Percentiles rank a stretch among this genome's conserved stretches.
These are phyloP conservation scores for Gomphus bonarii DNA, from an alignment of 1,284 basidiomycete genomes.

Conservation along the genomic window DNA sequence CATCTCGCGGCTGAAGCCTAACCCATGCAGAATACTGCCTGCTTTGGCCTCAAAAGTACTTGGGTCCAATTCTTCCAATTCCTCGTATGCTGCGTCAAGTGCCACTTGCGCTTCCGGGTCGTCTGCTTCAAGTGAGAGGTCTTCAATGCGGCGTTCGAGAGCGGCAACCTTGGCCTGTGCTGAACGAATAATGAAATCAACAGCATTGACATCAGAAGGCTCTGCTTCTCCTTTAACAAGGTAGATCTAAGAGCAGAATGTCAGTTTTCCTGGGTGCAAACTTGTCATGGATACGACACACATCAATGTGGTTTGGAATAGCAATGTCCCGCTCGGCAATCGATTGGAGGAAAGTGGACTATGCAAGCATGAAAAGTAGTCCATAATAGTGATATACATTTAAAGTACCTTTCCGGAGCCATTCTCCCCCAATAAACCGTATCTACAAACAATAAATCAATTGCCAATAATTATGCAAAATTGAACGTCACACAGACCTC, in stretches of 20 bases:
- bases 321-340: constrained; percentile 90
- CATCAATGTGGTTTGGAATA: constrained; percentile 91
- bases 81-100: constrained; percentile 85
- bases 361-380: constrained; percentile 6
- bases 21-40: constrained; percentile 91
- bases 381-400: background rate
- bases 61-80: constrained; percentile 96
- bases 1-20: constrained; percentile 87
- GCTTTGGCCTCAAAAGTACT: constrained; percentile 94
- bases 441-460: constrained; percentile 24
- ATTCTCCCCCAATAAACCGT: constrained; percentile 94
- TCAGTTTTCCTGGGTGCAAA: background rate
- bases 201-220: constrained; percentile 90
- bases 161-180: constrained; percentile 94
- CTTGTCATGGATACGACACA: constrained; percentile 13
- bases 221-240: constrained; percentile 94
- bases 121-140: constrained; percentile 76
- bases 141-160: constrained; percentile 92
- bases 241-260: constrained; percentile 53
- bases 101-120: constrained; percentile 75
- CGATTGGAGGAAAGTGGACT: constrained; percentile 63
- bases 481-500: constrained; percentile 34
- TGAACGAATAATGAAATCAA: constrained; percentile 93
- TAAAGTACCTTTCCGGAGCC: constrained; percentile 87
- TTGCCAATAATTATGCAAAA: background rate